Base-by-base conservation (phyloP, 805 yeast genomes). In the Cyberlindnera xylosilytica region DNA sequence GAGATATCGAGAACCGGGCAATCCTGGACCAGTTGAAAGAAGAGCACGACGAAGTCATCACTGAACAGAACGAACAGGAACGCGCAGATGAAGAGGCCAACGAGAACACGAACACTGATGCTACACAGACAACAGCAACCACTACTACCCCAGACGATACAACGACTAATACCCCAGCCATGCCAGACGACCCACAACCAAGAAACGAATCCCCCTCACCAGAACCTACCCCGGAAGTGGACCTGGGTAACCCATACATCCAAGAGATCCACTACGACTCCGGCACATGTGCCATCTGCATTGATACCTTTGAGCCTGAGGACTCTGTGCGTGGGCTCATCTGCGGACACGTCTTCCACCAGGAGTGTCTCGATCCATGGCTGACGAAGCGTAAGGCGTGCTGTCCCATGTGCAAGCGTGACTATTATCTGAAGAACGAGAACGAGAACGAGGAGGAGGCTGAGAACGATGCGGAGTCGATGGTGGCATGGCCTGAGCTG, bases 311-410 rank as follows among this genome's bases (percentile, higher is more conserved):
- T 41, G 83, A 78, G 49, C 74, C 74, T 38, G 79, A 73, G 12
- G 87, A 83, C 39, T 57, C 61, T 1, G 87, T 87, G 2, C 74
- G 95, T 38, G 87, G 87, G 0, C 69, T 87, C 34, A 68, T 84
- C 10, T 87, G 96, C 64, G 88, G 89, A 3, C 96, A 87, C 62
- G 88, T 83, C 2, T 87, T 81, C 72, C 96, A 87, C 56, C 70
- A 81, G 18, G 81, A 74, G 15, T 87, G 96, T 62, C 72, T 87
- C 40, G 88, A 83, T 49, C 90, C 90, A 2, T 87, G 95, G 95
- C 66, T 87, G 36, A 80, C 78, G 3, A 75, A 76, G 49, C 68
- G 91, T 51, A 73, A 83, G 36, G 90, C 89, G 1, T 81, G 87
- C 53, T 87, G 96, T 58, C 95, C 96, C 8, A 78, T 82, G 69